phyloP scores from a whole-genome alignment of 441 rosid genomes.

The Gossypium schwendimanii region DNA sequence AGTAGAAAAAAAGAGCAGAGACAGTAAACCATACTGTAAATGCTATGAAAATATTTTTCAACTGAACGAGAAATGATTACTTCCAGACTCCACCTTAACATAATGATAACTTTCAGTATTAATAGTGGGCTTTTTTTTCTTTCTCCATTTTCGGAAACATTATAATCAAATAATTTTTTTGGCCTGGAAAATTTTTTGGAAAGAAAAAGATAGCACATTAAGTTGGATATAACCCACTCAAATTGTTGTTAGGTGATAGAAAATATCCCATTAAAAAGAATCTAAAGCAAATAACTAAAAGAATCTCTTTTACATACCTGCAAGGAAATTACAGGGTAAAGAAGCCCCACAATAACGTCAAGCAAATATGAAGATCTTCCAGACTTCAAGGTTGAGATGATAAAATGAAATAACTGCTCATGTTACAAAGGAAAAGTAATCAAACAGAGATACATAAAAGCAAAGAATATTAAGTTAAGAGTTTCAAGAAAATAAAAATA shows the following conservation, averaged over 20 bases:
- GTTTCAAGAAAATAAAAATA: background rate
- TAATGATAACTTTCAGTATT: slow-evolving; percentile 1
- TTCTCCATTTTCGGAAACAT: background rate
- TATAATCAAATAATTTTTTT: background rate
- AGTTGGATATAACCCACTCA: background rate
- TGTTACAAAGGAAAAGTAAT: slow-evolving; percentile 11
- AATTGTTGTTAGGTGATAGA: background rate
- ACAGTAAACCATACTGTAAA: background rate
- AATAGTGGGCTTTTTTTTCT: background rate
- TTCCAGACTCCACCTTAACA: slow-evolving; percentile 4
- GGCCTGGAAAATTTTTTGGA: background rate
- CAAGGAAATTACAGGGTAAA: slow-evolving; percentile 83
- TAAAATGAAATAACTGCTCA: slow-evolving; percentile 79
- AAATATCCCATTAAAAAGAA: background rate
- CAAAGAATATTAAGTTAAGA: background rate
- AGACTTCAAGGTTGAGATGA: slow-evolving; percentile 81
- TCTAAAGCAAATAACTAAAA: slow-evolving; percentile 9
- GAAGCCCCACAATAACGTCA: slow-evolving; percentile 69
- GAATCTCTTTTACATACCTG: slow-evolving; percentile 47
- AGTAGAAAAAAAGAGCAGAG: background rate
- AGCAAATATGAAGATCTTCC: slow-evolving; percentile 91
- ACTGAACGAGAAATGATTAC: background rate
- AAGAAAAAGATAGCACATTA: background rate
- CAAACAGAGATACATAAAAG: slow-evolving; percentile 9
- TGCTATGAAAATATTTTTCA: background rate